A percentile compares a stretch with the other conserved stretches of the same genome.
phyloP scores from a whole-genome alignment of 352 stramenopile species.

The Globisporangium megalacanthum region DNA sequence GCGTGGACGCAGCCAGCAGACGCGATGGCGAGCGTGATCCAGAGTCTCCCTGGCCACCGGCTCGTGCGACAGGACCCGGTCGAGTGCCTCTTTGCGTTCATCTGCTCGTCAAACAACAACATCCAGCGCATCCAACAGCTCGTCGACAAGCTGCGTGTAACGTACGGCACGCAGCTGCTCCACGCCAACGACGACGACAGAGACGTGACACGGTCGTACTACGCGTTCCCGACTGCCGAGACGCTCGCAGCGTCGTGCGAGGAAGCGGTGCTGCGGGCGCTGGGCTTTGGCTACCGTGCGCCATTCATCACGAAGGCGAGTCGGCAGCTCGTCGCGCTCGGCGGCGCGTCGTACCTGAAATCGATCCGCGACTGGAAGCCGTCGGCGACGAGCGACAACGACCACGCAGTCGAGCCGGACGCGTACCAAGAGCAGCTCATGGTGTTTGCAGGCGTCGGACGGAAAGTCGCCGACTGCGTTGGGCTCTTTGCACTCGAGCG shows the following conservation, averaged over 20 bases:
- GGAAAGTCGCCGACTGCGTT: conserved; percentile 97
- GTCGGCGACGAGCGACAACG: neutral
- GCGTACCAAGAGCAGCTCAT: conserved; percentile 53
- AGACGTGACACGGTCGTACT: conserved; percentile 30
- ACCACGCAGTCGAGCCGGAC: neutral
- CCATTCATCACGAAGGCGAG: conserved; percentile 86
- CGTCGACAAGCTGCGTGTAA: conserved; percentile 83
- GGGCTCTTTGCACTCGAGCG: conserved; percentile 95
- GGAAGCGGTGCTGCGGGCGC: conserved; percentile 75
- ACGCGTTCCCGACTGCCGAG: conserved; percentile 89
- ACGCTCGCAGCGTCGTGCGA: conserved; percentile 60
- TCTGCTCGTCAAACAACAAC: conserved; percentile 99
- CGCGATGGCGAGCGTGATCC: conserved; percentile 65
- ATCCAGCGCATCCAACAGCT: conserved; percentile 95
- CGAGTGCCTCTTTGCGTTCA: conserved; percentile 97
- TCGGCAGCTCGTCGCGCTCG: conserved; percentile 54
- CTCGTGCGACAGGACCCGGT: conserved; percentile 93
- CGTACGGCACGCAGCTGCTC: conserved; percentile 80
- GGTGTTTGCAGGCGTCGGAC: conserved; percentile 82
- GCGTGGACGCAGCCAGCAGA: conserved; percentile 69
- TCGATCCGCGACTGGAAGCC: conserved; percentile 33
- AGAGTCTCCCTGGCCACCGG: conserved; percentile 80
- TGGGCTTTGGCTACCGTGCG: conserved; percentile 89
- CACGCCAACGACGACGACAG: neutral
- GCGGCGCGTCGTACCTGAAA: conserved; percentile 59